Evolutionary conservation across 257 asterid species (phyloP).

Genomic region (Solanum bulbocastanum): DNA sequence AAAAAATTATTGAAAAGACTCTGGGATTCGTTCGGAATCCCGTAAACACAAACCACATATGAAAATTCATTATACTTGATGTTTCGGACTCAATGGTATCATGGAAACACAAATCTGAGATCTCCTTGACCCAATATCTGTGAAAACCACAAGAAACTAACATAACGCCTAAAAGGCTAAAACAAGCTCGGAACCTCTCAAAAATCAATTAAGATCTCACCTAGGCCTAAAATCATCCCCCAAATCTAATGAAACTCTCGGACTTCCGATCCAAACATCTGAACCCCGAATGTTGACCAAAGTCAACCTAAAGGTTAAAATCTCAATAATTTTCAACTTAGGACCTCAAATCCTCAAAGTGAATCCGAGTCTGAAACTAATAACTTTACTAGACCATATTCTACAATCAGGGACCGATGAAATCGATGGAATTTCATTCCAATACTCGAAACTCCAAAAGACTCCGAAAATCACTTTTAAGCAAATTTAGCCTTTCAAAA

Average conservation of each 20-base stretch:
- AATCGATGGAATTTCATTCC: no score
- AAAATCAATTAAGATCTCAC: background rate
- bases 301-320: background rate
- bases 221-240: background rate
- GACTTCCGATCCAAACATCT: background rate
- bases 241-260: background rate
- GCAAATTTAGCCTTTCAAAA: background rate
- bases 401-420: background rate
- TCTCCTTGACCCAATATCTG: background rate
- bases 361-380: background rate
- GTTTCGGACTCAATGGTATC: background rate
- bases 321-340: no score
- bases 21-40: background rate
- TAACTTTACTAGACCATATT: background rate
- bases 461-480: no score
- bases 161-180: background rate
- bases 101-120: background rate
- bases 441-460: background rate
- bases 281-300: background rate
- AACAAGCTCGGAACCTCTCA: background rate
- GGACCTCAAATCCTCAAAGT: background rate
- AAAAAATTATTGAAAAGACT: no score
- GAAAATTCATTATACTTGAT: background rate
- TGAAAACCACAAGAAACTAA: background rate
- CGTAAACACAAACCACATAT: background rate